A percentile compares a stretch with the other conserved stretches of the same genome.
phyloP scores from a whole-genome alignment of 176 grass and related monocot genomes.

The Phoenix roebelenii region DNA sequence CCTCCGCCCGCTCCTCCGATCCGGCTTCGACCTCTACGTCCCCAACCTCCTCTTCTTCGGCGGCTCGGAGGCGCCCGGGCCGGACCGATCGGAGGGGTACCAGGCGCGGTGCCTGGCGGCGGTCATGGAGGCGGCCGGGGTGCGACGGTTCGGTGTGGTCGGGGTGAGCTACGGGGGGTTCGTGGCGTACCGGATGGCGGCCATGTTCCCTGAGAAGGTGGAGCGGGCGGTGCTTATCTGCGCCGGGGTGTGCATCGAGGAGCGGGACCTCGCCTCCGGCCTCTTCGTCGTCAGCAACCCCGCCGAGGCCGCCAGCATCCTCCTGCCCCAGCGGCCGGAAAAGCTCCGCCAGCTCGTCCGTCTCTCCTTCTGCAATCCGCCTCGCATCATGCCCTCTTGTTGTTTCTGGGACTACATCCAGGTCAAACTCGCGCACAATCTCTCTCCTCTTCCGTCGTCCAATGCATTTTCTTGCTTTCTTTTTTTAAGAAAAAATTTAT shows the following conservation, averaged over 20 bases:
- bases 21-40: conserved; percentile 82
- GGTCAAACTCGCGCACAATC: conserved; percentile 9
- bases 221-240: conserved; percentile 40
- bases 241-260: conserved; percentile 91
- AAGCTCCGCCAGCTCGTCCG: conserved; percentile 65
- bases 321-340: conserved; percentile 65
- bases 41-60: conserved; percentile 97
- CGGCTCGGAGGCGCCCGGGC: conserved; percentile 34
- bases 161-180: conserved; percentile 94
- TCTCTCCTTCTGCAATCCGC: conserved; percentile 68
- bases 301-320: conserved; percentile 45
- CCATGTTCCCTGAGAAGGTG: conserved; percentile 53
- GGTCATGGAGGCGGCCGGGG: conserved; percentile 48
- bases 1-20: conserved; percentile 53
- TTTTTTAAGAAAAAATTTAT: no score
- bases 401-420: conserved; percentile 87
- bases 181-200: conserved; percentile 62
- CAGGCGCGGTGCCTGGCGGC: conserved; percentile 58
- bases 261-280: conserved; percentile 53
- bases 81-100: conserved; percentile 67
- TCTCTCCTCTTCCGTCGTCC: no score
- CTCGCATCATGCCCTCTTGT: conserved; percentile 69
- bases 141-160: conserved; percentile 39
- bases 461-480: no score
- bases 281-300: conserved; percentile 54